These are phyloP conservation scores for Raphanus hybrid DNA, from an alignment of 441 rosid genomes.

Conservation along the genomic window DNA sequence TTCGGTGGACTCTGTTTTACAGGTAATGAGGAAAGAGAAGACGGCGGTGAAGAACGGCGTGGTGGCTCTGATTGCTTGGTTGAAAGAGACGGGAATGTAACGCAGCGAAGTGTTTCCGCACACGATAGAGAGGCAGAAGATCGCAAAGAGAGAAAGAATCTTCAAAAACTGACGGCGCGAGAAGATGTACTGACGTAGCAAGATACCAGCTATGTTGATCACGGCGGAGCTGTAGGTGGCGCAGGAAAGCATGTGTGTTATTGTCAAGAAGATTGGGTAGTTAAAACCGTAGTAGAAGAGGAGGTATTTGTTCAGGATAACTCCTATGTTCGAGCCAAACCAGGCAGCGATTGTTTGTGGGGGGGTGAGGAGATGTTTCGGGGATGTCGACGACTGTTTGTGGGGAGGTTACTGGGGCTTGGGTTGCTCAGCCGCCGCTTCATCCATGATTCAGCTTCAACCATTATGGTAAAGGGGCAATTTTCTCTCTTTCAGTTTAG, in stretches of 20 bases:
- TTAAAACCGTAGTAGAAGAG: constrained; percentile 86
- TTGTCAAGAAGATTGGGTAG: constrained; percentile 42
- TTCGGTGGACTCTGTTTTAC: constrained; percentile 82
- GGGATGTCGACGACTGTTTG: constrained; percentile 77
- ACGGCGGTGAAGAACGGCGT: constrained; percentile 96
- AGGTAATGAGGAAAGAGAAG: constrained; percentile 82
- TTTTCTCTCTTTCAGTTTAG: constrained; percentile 15
- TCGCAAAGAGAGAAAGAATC: constrained; percentile 75
- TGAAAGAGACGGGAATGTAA: constrained; percentile 94
- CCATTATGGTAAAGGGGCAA: constrained; percentile 49
- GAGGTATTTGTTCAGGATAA: constrained; percentile 88
- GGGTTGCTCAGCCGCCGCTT: constrained; percentile 98
- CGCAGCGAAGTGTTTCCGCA: constrained; percentile 93
- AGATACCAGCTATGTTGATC: constrained; percentile 69
- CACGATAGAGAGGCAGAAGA: constrained; percentile 89
- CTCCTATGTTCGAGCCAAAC: constrained; percentile 94
- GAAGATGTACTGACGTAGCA: constrained; percentile 82
- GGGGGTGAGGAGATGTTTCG: constrained; percentile 64
- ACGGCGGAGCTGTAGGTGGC: constrained; percentile 72
- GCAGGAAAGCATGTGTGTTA: no score
- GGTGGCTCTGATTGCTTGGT: constrained; percentile 95
- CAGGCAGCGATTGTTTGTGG: constrained; percentile 71
- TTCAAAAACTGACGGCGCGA: constrained; percentile 83
- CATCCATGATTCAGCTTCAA: constrained; percentile 96
- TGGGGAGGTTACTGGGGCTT: constrained; percentile 43